phyloP scores from a whole-genome alignment of 805 yeast genomes.

The Myxozyma nipponensis region DNA sequence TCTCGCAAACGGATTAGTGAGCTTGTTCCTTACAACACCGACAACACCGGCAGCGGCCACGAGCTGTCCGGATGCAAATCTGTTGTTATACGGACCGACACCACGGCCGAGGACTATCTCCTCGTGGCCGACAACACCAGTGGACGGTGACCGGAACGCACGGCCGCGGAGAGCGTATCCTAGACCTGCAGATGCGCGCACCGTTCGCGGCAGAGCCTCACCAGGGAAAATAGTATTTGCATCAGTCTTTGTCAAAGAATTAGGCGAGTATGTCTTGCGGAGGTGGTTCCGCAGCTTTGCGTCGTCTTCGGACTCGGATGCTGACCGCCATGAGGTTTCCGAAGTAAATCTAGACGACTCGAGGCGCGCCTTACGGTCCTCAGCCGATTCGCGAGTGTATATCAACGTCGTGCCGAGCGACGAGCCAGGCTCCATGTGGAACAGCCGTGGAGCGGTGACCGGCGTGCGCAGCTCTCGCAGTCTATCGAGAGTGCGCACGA shows the following conservation, averaged over 20 bases:
- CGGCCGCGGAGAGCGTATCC: conserved; percentile 15
- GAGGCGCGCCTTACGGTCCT: neutral
- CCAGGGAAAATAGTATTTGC: neutral
- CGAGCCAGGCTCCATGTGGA: neutral
- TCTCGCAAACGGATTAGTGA: neutral
- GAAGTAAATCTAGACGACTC: neutral
- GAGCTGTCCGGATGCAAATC: neutral
- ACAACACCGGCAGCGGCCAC: conserved; percentile 11
- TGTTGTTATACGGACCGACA: conserved; percentile 2
- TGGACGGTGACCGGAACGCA: conserved; percentile 18
- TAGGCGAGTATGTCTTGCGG: neutral
- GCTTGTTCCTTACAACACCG: neutral
- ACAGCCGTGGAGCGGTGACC: neutral
- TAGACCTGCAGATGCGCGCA: conserved; percentile 17
- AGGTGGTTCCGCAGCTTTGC: neutral
- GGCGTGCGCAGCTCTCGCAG: conserved; percentile 14
- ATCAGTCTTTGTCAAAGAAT: neutral
- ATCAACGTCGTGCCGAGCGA: neutral
- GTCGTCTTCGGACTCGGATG: neutral
- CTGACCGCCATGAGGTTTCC: neutral
- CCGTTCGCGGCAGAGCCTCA: neutral
- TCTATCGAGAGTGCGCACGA: conserved; percentile 3
- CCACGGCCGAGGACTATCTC: conserved; percentile 20
- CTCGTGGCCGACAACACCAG: conserved; percentile 1
- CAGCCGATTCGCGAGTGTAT: neutral